These are phyloP conservation scores for Paecilomyces sp. DNA, from an alignment of 2,329 filamentous ascomycete species.

Conservation along the genomic window DNA sequence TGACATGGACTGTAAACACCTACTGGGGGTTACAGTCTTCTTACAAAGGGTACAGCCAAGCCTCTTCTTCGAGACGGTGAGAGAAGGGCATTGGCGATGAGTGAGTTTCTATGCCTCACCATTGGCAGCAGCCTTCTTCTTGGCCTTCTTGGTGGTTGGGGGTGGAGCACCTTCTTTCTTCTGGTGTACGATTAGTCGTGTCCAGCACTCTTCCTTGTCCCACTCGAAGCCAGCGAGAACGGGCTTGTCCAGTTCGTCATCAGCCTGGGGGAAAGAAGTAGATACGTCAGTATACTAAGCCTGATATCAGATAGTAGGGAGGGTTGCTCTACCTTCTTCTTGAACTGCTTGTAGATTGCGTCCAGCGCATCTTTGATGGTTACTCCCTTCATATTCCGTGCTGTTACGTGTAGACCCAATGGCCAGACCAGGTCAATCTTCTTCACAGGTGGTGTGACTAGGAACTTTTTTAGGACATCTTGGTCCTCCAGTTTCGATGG, in stretches of 20 bases:
- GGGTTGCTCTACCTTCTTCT: conserved; percentile 72
- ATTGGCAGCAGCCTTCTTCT: conserved; percentile 48
- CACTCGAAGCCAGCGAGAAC: conserved; percentile 94
- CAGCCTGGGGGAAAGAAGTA: conserved; percentile 52
- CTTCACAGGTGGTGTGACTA: conserved; percentile 79
- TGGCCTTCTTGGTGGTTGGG: conserved; percentile 51
- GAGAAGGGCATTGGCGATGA: not conserved
- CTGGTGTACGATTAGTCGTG: conserved; percentile 77
- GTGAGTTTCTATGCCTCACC: conserved; percentile 24
- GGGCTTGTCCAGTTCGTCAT: conserved; percentile 82
- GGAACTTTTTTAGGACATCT: conserved; percentile 70
- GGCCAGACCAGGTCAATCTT: conserved; percentile 92
- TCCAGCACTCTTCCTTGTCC: conserved; percentile 90
- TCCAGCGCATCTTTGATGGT: conserved; percentile 96
- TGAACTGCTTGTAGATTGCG: conserved; percentile 92
- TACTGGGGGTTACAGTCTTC: not conserved
- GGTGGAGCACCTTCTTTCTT: conserved; percentile 58
- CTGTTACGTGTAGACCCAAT: conserved; percentile 77
- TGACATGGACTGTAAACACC: not conserved
- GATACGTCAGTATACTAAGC: not conserved
- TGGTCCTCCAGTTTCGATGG: conserved; percentile 72
- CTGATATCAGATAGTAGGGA: not conserved
- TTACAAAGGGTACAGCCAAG: not conserved
- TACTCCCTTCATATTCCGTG: conserved; percentile 86
- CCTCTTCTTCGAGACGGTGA: not conserved